A percentile compares a stretch with the other conserved stretches of the same genome.
These are phyloP conservation scores for Pichia kluyveri DNA, from an alignment of 805 yeast species.

Conservation along the genomic window DNA sequence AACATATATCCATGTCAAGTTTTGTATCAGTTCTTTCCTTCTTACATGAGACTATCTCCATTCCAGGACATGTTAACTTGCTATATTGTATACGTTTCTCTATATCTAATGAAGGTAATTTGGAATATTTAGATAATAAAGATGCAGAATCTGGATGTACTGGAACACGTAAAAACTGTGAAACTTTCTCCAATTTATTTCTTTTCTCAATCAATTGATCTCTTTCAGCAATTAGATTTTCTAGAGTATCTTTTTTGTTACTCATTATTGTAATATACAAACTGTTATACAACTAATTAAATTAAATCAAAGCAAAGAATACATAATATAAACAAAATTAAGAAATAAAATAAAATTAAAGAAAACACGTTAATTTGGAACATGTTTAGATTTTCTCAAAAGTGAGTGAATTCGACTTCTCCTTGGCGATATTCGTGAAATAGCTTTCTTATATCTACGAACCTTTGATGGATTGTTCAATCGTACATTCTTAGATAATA, in stretches of 20 bases:
- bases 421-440: neutral
- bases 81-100: slow-evolving; percentile 15
- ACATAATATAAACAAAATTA: too few relatives aligned
- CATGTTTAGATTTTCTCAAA: neutral
- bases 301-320: too few relatives aligned
- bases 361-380: too few relatives aligned
- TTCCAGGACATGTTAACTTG: slow-evolving; percentile 20
- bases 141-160: neutral
- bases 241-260: neutral
- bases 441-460: neutral
- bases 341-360: too few relatives aligned
- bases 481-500: neutral
- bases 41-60: slow-evolving; percentile 7
- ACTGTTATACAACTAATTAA: too few relatives aligned
- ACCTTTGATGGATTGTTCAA: slow-evolving; percentile 1
- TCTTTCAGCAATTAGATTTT: neutral
- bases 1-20: neutral
- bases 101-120: slow-evolving; percentile 23
- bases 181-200: neutral
- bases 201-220: neutral
- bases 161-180: neutral
- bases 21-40: neutral
- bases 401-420: neutral
- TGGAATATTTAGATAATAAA: slow-evolving; percentile 11
- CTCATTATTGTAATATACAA: too few relatives aligned